A percentile compares a stretch with the other conserved stretches of the same genome.
Evolutionary conservation across 805 yeast species (phyloP).

Genomic region (Brettanomyces bruxellensis): DNA sequence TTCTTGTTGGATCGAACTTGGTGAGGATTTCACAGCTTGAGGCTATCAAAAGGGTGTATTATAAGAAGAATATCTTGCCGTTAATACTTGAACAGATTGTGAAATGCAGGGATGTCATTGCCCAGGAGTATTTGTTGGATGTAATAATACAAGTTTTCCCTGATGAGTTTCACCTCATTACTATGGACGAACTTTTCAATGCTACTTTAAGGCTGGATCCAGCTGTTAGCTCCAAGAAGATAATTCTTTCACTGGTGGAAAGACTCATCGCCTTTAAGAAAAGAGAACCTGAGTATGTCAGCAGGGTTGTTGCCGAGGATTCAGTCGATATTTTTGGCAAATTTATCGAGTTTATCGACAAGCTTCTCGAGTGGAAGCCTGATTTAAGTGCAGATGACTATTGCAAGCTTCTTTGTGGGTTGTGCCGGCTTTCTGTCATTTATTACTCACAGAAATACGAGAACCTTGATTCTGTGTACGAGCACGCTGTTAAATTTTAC

Average conservation of each 20-base stretch:
- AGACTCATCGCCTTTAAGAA: conserved; percentile 51
- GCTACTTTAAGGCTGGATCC: conserved; percentile 64
- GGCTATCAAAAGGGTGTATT: conserved; percentile 47
- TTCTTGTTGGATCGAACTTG: conserved; percentile 85
- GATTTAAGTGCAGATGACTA: conserved; percentile 61
- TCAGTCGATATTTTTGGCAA: conserved; percentile 39
- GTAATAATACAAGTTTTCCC: conserved; percentile 93
- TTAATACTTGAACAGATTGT: conserved; percentile 79
- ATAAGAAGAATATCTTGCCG: conserved; percentile 56
- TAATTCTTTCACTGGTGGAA: conserved; percentile 63
- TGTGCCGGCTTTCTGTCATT: conserved; percentile 52
- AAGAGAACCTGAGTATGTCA: conserved; percentile 25
- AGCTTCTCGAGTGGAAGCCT: conserved; percentile 48
- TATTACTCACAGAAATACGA: conserved; percentile 56
- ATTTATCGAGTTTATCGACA: conserved; percentile 58
- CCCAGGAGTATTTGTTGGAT: conserved; percentile 87
- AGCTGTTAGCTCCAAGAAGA: conserved; percentile 54
- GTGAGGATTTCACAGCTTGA: conserved; percentile 84
- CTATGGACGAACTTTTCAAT: conserved; percentile 57
- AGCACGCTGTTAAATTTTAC: conserved; percentile 38
- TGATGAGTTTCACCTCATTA: conserved; percentile 75
- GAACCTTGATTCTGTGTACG: conserved; percentile 53
- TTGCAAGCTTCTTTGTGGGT: conserved; percentile 54
- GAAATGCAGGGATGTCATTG: conserved; percentile 85
- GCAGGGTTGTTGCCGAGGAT: conserved; percentile 8